Conservation (phyloP, 768 basidiomycete species). For the Cystobasidium onofrii region DNA sequence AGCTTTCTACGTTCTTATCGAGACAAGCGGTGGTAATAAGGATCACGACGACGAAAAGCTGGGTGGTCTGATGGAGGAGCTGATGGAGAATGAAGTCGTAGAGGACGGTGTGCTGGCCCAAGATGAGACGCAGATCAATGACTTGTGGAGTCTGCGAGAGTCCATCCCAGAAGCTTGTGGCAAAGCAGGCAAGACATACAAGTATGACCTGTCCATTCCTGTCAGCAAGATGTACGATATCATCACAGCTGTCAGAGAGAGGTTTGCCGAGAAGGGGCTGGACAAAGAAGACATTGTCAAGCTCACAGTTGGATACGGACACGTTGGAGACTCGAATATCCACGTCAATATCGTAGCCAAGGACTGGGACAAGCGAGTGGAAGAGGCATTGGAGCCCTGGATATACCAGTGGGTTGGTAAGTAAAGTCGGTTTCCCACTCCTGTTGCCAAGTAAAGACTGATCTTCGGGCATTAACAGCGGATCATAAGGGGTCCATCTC, state of each 20-base stretch:
- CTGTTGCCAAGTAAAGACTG: too few species aligned
- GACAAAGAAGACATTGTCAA: conserved; percentile 53
- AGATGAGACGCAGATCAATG: conserved; percentile 75
- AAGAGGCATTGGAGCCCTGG: conserved; percentile 83
- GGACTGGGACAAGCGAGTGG: conserved; percentile 71
- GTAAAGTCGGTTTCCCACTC: not conserved
- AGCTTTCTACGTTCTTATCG: conserved; percentile 78
- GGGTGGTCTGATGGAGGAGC: conserved; percentile 62
- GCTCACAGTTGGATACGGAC: conserved; percentile 85
- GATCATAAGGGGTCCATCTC: conserved; percentile 76
- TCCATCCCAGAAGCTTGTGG: conserved; percentile 82
- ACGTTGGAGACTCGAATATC: conserved; percentile 93
- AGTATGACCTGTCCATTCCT: conserved; percentile 78
- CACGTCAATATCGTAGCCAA: conserved; percentile 85
- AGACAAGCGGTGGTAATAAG: conserved; percentile 84
- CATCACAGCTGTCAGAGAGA: conserved; percentile 69
- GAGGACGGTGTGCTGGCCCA: conserved; percentile 87
- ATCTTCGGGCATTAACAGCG: conserved; percentile 37
- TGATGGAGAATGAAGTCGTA: conserved; percentile 66
- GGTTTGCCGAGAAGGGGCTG: conserved; percentile 51
- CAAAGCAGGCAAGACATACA: conserved; percentile 91
- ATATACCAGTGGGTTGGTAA: conserved; percentile 58
- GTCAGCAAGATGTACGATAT: conserved; percentile 75
- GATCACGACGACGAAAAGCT: conserved; percentile 98
- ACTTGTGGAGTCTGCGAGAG: conserved; percentile 86